phyloP scores from a whole-genome alignment of 176 grass and related monocot genomes.

The Guadua angustifolia region DNA sequence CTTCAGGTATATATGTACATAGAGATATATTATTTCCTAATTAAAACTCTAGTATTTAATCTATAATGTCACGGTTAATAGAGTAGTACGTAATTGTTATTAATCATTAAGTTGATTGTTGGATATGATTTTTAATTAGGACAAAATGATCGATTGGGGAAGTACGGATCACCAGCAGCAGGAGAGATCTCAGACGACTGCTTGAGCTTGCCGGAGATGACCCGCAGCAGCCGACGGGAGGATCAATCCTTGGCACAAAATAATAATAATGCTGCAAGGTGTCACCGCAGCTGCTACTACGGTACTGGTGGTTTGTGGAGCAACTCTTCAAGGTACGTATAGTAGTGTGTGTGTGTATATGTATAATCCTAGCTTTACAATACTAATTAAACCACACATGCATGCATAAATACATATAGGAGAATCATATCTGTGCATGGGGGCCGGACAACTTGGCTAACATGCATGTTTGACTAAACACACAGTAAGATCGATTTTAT shows the following conservation, averaged over 20 bases:
- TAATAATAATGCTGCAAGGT: background rate
- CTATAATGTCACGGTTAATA: background rate
- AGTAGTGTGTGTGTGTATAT: too few species aligned
- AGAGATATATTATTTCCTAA: too few species aligned
- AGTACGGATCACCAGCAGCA: slow-evolving; percentile 45
- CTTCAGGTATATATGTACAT: slow-evolving; percentile 45
- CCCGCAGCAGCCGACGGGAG: background rate
- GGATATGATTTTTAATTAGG: background rate
- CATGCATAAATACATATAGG: background rate
- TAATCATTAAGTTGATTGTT: background rate
- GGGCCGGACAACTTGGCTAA: background rate
- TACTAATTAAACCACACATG: background rate
- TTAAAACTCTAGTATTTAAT: background rate
- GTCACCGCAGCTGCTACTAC: slow-evolving; percentile 5
- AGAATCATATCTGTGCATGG: background rate
- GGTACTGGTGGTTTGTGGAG: slow-evolving; percentile 45
- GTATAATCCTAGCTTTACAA: background rate
- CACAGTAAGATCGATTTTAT: background rate
- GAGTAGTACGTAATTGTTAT: background rate
- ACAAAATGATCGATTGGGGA: slow-evolving; percentile 64
- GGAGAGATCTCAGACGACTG: slow-evolving; percentile 59
- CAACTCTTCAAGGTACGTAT: slow-evolving; percentile 71
- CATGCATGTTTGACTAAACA: background rate
- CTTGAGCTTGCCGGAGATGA: slow-evolving; percentile 50
- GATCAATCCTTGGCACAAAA: slow-evolving; percentile 25